phyloP scores from a whole-genome alignment of 768 basidiomycete species.

The Neoboletus magnificus region DNA sequence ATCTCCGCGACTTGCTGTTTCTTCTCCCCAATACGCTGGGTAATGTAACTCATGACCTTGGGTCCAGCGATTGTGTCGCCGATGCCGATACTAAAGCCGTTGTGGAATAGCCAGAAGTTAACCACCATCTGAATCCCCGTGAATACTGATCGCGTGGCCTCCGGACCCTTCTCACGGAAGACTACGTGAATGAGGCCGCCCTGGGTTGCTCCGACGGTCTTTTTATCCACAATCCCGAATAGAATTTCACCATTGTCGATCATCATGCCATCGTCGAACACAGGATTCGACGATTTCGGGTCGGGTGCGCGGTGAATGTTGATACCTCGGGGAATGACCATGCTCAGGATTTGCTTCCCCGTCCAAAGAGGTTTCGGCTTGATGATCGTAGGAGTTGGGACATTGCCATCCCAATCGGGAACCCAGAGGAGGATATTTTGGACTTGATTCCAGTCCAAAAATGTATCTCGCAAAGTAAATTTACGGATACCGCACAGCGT shows the following conservation, averaged over 20 bases:
- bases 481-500: slow-evolving; percentile 97
- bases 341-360: slow-evolving; percentile 91
- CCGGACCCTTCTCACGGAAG: slow-evolving; percentile 96
- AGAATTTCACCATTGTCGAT: slow-evolving; percentile 97
- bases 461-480: slow-evolving; percentile 92
- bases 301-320: slow-evolving; percentile 85
- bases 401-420: slow-evolving; percentile 92
- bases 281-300: slow-evolving; percentile 73
- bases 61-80: slow-evolving; percentile 96
- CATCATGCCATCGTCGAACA: slow-evolving; percentile 90
- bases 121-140: slow-evolving; percentile 93
- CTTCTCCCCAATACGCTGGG: slow-evolving; percentile 72
- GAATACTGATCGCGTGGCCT: slow-evolving; percentile 85
- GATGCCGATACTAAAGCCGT: slow-evolving; percentile 98
- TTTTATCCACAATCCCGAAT: slow-evolving; percentile 95
- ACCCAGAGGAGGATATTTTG: slow-evolving; percentile 99
- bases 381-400: slow-evolving; percentile 91
- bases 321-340: slow-evolving; percentile 93
- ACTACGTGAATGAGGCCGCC: slow-evolving; percentile 95
- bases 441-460: slow-evolving; percentile 93
- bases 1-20: slow-evolving; percentile 77
- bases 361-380: slow-evolving; percentile 98
- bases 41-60: slow-evolving; percentile 84
- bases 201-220: slow-evolving; percentile 94
- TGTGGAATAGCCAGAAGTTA: slow-evolving; percentile 98